Evolutionary conservation across 371 early-diverging fungal species (phyloP).

Genomic region (Mucor piriformis): DNA sequence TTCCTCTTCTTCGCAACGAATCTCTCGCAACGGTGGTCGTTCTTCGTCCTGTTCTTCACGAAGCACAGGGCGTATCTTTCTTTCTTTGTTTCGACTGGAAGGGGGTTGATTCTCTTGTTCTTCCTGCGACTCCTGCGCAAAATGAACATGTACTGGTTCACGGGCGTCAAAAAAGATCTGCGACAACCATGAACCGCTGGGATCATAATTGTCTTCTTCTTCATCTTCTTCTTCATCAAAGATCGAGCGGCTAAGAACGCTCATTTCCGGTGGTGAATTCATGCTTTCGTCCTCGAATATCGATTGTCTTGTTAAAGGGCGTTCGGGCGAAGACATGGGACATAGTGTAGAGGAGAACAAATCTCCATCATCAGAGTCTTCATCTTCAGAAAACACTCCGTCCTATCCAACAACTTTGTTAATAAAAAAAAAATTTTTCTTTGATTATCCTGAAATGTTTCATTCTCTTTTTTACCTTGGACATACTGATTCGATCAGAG

Average conservation of each 20-base stretch:
- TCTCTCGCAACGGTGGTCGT: slow-evolving; percentile 20
- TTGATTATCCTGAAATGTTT: background rate
- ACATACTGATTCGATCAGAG: slow-evolving; percentile 6
- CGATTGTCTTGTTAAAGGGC: background rate
- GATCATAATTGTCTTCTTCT: slow-evolving; percentile 8
- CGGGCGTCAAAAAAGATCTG: background rate
- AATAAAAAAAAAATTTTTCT: background rate
- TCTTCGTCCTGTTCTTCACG: no score
- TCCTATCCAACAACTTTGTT: background rate
- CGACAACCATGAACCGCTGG: slow-evolving; percentile 8
- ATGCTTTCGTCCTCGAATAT: slow-evolving; percentile 14
- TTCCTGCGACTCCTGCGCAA: no score
- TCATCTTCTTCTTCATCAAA: slow-evolving; percentile 2
- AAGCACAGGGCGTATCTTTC: no score
- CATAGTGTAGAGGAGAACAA: slow-evolving; percentile 17
- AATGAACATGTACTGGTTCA: background rate
- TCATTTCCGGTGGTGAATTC: background rate
- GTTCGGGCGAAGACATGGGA: slow-evolving; percentile 14
- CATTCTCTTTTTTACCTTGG: background rate
- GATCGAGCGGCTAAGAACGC: no score
- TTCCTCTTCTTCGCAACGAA: slow-evolving; percentile 13
- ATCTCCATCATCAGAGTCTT: slow-evolving; percentile 20
- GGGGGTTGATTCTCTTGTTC: slow-evolving; percentile 20
- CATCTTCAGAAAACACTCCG: slow-evolving; percentile 19
- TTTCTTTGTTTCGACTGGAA: no score